Conservation (phyloP, 2,329 filamentous ascomycete species). For the Coniella lustricola region DNA sequence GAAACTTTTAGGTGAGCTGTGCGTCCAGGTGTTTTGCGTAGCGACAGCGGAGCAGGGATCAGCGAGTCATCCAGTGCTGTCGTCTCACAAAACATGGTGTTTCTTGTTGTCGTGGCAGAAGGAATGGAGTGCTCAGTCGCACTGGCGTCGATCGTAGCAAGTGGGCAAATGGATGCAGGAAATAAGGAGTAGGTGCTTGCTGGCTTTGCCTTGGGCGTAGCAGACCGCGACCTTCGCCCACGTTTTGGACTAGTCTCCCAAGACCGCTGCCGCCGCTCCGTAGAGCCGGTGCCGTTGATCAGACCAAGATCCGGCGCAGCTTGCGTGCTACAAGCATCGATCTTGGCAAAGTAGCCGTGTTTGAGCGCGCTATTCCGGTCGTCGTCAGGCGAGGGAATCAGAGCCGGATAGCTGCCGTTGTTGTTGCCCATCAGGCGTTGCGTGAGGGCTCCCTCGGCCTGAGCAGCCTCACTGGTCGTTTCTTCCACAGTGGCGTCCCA, state of each 20-base stretch:
- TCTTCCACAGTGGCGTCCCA: constrained; percentile 8
- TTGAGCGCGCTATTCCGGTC: background rate
- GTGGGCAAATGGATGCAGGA: constrained; percentile 1
- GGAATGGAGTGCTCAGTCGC: background rate
- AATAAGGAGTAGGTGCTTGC: constrained; percentile 11
- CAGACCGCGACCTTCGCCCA: constrained; percentile 22
- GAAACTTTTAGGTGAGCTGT: constrained; percentile 6
- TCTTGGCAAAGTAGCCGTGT: background rate
- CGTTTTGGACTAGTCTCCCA: constrained; percentile 19
- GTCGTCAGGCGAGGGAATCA: constrained; percentile 8
- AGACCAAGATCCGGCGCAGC: background rate
- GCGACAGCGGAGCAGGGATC: background rate
- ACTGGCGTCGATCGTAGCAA: background rate
- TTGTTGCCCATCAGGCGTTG: background rate
- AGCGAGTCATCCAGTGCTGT: too few relatives aligned
- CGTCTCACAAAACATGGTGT: constrained; percentile 1
- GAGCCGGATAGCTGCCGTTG: constrained; percentile 5
- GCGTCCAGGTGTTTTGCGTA: constrained; percentile 1
- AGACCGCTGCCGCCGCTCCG: constrained; percentile 21
- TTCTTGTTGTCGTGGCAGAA: background rate
- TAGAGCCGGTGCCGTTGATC: background rate
- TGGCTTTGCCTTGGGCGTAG: constrained; percentile 3
- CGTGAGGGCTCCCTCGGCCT: background rate
- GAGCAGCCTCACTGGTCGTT: constrained; percentile 1
- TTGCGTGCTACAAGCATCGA: background rate